Base-by-base conservation (phyloP, 2,329 filamentous ascomycete species). In the Polytolypa hystricis region DNA sequence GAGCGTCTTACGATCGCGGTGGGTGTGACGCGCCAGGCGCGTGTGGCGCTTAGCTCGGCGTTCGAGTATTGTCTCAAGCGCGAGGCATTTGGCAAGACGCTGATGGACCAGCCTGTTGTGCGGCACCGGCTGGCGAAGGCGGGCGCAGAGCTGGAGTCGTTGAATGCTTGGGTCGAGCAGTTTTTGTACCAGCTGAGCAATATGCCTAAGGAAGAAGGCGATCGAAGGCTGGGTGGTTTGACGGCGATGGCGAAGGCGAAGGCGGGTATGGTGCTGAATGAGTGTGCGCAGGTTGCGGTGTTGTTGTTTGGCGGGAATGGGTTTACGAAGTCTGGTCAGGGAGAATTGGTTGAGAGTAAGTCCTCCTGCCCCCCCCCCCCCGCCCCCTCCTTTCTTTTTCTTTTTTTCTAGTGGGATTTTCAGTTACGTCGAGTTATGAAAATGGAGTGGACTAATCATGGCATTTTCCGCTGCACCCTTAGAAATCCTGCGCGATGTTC, bases 71-170 rank as follows among this genome's bases (percentile, higher is more conserved):
- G 70, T 16, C 54, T 81, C 43, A 78, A 77, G 56, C 67, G 77
- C 12, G 77, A 81, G 53, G 77, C 77, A 1, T 82, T 81, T 45
- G 74, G 74, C 3, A 79, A 79, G 54, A 67, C 74, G 0, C 64
- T 85, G 7, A 75, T 85, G 59, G 78, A 84, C 11, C 81, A 85
- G 55, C 76, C 80, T 0, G 81, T 85, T 0, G 80, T 86, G 20
- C 64, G 81, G 17, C 77, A 84, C 53, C 65, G 80, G n/a, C 61
- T 85, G 5, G 80, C 81, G 8, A 83, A 81, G 51, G 73, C 71
- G 3, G 81, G 77, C 2, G 77, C 77, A 0, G 60, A 78, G 47
- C 63, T 86, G 4, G 81, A 85, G 54, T 74, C 70, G 2, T 73
- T 81, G 55, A 80, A 71, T 64, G 77, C 81, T 2, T 85, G 79